Conservation (phyloP, 306 rosid genomes). For the Medicago lupulina region DNA sequence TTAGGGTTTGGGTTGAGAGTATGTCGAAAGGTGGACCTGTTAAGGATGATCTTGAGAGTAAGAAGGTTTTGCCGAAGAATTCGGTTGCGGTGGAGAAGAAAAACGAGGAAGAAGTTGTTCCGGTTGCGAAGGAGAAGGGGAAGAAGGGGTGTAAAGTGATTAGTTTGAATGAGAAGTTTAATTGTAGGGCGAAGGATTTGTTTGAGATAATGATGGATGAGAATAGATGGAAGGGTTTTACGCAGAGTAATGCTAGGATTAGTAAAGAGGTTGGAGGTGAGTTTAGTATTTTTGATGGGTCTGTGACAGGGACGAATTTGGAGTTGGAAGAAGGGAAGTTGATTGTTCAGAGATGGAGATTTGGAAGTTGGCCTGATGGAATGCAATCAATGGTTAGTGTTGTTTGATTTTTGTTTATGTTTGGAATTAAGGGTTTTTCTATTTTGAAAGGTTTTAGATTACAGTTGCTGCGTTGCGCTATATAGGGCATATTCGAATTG, state of each 20-base stretch:
- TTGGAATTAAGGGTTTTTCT: not conserved
- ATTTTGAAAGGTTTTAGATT: not conserved
- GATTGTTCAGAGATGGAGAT: conserved; percentile 93
- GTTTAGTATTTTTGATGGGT: conserved; percentile 77
- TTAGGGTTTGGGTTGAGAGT: conserved; percentile 69
- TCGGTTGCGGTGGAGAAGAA: conserved; percentile 4
- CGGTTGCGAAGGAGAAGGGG: conserved; percentile 45
- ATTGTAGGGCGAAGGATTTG: conserved; percentile 74
- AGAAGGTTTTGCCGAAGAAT: conserved; percentile 44
- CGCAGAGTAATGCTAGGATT: conserved; percentile 84
- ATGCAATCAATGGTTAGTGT: conserved; percentile 64
- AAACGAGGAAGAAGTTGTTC: conserved; percentile 14
- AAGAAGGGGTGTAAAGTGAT: conserved; percentile 70
- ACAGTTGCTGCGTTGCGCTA: not conserved
- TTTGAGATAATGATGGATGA: conserved; percentile 96
- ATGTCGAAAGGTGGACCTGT: conserved; percentile 94
- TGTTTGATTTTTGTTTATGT: not conserved
- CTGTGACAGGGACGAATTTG: conserved; percentile 74
- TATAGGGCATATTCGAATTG: not conserved
- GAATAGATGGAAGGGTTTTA: conserved; percentile 91
- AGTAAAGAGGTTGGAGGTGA: conserved; percentile 88
- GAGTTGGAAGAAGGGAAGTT: conserved; percentile 80
- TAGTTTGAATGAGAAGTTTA: conserved; percentile 82
- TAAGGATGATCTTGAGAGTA: conserved; percentile 73
- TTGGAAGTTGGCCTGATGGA: conserved; percentile 89